A percentile compares a stretch with the other conserved stretches of the same genome.
Conservation (phyloP, 1,284 basidiomycete species). For the Austropuccinia psidii region DNA sequence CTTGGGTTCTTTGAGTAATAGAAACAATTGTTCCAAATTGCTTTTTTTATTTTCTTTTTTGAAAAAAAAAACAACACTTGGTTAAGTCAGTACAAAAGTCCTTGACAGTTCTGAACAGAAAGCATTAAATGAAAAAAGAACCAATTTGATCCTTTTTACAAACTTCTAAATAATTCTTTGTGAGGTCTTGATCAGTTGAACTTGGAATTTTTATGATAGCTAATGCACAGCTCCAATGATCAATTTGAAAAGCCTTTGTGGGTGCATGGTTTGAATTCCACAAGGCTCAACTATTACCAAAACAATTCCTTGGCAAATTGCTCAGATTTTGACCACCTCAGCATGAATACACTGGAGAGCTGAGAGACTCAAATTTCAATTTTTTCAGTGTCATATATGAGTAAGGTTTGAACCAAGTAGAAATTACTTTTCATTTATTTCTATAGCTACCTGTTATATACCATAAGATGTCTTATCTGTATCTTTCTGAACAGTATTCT, state of each 20-base stretch:
- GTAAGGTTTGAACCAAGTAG: background rate
- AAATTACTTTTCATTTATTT: background rate
- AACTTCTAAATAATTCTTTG: constrained; percentile 15
- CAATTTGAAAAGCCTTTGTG: constrained; percentile 5
- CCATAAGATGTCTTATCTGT: background rate
- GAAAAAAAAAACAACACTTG: background rate
- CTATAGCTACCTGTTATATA: background rate
- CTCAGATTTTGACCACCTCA: background rate
- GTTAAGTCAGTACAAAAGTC: background rate
- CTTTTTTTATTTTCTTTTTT: background rate
- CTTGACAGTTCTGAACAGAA: background rate
- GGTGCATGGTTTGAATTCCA: background rate
- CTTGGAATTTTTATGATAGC: background rate
- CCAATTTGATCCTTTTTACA: no score
- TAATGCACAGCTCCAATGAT: constrained; percentile 14
- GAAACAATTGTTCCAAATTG: constrained; percentile 24
- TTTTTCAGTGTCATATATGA: background rate
- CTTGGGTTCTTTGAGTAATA: no score
- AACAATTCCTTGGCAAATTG: no score
- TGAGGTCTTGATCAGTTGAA: background rate
- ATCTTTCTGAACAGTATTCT: background rate
- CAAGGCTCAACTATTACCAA: background rate
- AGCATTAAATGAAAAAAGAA: background rate
- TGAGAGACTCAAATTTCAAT: no score
- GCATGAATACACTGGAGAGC: background rate